phyloP scores from a whole-genome alignment of 495 filamentous ascomycete genomes.

The Corynascus novoguineensis region DNA sequence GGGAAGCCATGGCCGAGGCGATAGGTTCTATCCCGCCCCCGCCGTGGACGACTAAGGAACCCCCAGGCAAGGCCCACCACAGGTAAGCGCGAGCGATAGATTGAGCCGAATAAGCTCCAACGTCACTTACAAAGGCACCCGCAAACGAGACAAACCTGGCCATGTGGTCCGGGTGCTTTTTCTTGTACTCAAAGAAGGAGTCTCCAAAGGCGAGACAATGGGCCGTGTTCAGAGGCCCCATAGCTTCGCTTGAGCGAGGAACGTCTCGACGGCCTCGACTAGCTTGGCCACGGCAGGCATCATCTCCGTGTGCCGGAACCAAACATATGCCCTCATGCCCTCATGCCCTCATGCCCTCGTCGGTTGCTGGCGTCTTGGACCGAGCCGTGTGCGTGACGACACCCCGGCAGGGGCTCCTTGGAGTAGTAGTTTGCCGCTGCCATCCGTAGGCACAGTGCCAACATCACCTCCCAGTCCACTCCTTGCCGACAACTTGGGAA shows the following conservation, averaged over 20 bases:
- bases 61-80: slow-evolving; percentile 17
- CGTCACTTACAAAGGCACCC: slow-evolving; percentile 10
- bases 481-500: slow-evolving; percentile 22
- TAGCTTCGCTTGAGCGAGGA: slow-evolving; percentile 21
- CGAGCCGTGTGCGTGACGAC: slow-evolving; percentile 33
- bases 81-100: slow-evolving; percentile 14
- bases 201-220: slow-evolving; percentile 32
- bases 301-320: slow-evolving; percentile 44
- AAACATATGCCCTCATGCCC: slow-evolving; percentile 19
- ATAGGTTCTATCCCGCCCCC: slow-evolving; percentile 41
- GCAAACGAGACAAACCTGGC: slow-evolving; percentile 15
- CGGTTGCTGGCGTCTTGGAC: slow-evolving; percentile 19
- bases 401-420: slow-evolving; percentile 24
- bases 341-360: slow-evolving; percentile 22
- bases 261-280: slow-evolving; percentile 59
- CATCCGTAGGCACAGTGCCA: slow-evolving; percentile 32
- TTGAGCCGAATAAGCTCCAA: slow-evolving; percentile 12
- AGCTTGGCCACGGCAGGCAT: slow-evolving; percentile 74
- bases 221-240: slow-evolving; percentile 25
- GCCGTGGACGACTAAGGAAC: slow-evolving; percentile 30
- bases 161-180: slow-evolving; percentile 19
- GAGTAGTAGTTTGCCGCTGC: slow-evolving; percentile 35
- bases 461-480: slow-evolving; percentile 23
- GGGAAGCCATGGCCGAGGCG: slow-evolving; percentile 31
- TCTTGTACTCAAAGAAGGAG: slow-evolving; percentile 20